Percentiles rank a stretch among this genome's conserved stretches.
Evolutionary conservation across 805 yeast species (phyloP).

Genomic region (Kuraishia floccosa): DNA sequence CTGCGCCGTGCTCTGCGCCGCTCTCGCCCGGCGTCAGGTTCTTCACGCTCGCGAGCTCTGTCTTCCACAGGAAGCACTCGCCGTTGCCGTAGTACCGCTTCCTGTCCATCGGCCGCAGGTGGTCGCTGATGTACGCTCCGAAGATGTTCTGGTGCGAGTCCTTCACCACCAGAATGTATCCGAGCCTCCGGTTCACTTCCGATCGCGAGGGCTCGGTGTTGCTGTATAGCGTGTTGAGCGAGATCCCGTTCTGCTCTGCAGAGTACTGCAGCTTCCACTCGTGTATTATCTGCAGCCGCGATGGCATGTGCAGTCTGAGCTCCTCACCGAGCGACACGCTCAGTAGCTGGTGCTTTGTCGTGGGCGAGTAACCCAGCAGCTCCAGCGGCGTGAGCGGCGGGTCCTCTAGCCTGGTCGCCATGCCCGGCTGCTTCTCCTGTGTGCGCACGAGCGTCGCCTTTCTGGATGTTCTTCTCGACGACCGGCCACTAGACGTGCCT

Average conservation of each 20-base stretch:
- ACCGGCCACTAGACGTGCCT: too few species aligned
- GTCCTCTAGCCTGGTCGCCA: conserved; percentile 7
- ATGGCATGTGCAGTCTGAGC: conserved; percentile 61
- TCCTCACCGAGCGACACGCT: conserved; percentile 55
- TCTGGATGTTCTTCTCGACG: too few species aligned
- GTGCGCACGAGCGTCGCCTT: too few species aligned
- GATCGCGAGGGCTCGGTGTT: conserved; percentile 31
- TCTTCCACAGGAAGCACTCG: conserved; percentile 86
- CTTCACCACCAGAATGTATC: conserved; percentile 63
- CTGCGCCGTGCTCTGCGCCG: conserved; percentile 6
- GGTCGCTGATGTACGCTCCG: conserved; percentile 74
- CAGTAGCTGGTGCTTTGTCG: conserved; percentile 50
- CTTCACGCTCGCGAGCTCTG: conserved; percentile 31
- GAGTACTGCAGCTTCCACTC: conserved; percentile 74
- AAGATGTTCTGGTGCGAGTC: conserved; percentile 57
- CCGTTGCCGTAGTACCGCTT: conserved; percentile 86
- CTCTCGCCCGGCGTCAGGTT: conserved; percentile 4
- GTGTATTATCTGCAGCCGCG: conserved; percentile 65
- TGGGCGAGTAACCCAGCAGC: conserved; percentile 47
- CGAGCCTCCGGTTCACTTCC: conserved; percentile 23
- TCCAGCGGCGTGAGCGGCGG: conserved; percentile 44
- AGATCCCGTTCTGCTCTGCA: conserved; percentile 88
- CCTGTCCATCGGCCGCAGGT: conserved; percentile 57
- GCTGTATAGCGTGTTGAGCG: conserved; percentile 66
- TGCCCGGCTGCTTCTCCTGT: too few species aligned